Evolutionary conservation across 176 grass and related monocot genomes (phyloP).

Genomic region (Cenchrus fungigraminus): DNA sequence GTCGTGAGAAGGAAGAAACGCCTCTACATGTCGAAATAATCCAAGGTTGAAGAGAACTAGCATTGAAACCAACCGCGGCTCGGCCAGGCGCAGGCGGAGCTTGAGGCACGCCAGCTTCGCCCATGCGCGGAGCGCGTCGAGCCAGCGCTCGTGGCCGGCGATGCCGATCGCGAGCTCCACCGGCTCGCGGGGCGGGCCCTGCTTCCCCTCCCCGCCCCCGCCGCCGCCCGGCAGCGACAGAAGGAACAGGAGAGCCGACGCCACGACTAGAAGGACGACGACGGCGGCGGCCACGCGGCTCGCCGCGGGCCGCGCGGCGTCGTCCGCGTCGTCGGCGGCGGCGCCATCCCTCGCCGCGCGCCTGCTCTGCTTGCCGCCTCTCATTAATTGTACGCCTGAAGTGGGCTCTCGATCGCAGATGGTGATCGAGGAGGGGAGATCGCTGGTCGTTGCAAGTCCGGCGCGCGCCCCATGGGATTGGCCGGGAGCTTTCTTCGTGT

Average conservation of each 20-base stretch:
- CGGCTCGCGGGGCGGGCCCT: constrained; percentile 18
- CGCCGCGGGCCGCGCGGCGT: background rate
- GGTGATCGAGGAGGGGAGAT: background rate
- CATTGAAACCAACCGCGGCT: constrained; percentile 20
- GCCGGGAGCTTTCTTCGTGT: constrained; percentile 32
- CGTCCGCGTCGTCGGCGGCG: background rate
- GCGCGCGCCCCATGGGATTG: background rate
- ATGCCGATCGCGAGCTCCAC: constrained; percentile 68
- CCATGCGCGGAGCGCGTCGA: constrained; percentile 53
- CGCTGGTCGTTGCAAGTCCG: background rate
- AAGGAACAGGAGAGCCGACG: constrained; percentile 6
- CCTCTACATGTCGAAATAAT: no score
- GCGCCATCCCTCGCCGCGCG: background rate
- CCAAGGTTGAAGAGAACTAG: background rate
- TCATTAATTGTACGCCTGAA: background rate
- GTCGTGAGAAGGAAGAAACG: background rate
- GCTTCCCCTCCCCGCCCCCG: background rate
- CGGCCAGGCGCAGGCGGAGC: constrained; percentile 25
- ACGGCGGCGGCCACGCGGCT: background rate
- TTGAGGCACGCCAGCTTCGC: constrained; percentile 51
- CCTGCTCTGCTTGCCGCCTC: background rate
- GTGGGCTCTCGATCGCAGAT: background rate
- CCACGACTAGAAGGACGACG: constrained; percentile 30
- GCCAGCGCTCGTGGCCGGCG: constrained; percentile 44
- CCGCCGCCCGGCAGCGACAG: background rate